Base-by-base conservation (phyloP, 1,284 basidiomycete species). In the Sphagnurus paluster region DNA sequence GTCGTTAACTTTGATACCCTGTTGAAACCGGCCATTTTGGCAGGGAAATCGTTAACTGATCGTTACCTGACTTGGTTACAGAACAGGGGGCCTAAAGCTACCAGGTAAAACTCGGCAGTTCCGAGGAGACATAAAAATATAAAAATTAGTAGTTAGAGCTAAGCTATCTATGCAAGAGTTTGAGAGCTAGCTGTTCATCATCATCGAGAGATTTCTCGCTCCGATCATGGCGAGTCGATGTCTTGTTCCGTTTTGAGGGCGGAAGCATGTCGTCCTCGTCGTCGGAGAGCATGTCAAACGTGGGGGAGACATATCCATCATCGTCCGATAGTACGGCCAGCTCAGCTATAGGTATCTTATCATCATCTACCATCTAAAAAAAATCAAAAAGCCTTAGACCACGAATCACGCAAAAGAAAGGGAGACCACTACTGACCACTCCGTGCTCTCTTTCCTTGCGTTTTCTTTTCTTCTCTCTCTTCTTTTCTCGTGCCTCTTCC, bases 391-490 rank as follows among this genome's bases (percentile, higher is more conserved):
- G 6, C 32, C 26, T 33, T 42, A 48, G 52, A 34, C 54, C 28
- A 17, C 39, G 9, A 9, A 42, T 39, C 7, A 41, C 19, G 16
- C n/a, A n/a, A n/a, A 20, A 3, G 39, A 38, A 24, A 19, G 39
- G 32, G 46, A 26, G 7, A 24, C 3, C 10, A 26, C 38, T 13
- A 38, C 39, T 58, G 30, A 45, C 46, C 49, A 46, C 82, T 54
- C 61, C 69, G 48, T 69, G 72, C 58, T 84, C 87, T 28, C 75
- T 77, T 56, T 95, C 92, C 49, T 88, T 80, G 60, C 92, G 85
- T 73, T 96, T 97, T 58, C 91, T 73, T 70, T 89, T 85, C 74
- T 88, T 90, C 67, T 94, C 91, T 52, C 79, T 71, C 69, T 85
- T 88, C 77, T 94, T 94, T 63, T 90, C 90, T 63, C 81, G 84